Conservation (phyloP, 176 grass and related monocot genomes). For the Thinopyrum elongatum region DNA sequence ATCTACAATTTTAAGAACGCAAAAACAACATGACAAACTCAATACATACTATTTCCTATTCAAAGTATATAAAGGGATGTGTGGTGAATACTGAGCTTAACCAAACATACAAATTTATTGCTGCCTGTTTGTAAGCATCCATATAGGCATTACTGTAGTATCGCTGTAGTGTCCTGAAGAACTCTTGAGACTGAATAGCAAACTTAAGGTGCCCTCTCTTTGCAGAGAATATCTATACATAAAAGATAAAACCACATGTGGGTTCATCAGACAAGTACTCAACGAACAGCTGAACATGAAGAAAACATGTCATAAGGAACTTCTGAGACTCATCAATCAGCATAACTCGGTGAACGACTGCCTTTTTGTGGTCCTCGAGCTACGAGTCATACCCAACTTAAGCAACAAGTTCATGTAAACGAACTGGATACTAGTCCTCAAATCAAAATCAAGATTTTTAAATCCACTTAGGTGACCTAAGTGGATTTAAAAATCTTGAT, state of each 20-base stretch:
- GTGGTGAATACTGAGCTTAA: constrained; percentile 14
- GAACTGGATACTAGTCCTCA: neutral
- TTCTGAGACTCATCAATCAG: constrained; percentile 13
- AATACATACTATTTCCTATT: constrained; percentile 22
- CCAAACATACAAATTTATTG: constrained; percentile 95
- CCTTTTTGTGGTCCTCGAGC: neutral
- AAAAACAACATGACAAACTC: constrained; percentile 23
- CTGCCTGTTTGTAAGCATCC: constrained; percentile 96
- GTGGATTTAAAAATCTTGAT: too few relatives aligned
- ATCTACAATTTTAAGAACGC: constrained; percentile 54
- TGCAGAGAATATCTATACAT: constrained; percentile 89
- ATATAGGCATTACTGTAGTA: constrained; percentile 97
- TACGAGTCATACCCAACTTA: neutral
- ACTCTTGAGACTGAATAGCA: constrained; percentile 82
- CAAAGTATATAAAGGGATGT: constrained; percentile 9
- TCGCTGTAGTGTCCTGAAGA: constrained; percentile 91
- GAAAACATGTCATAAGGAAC: constrained; percentile 3
- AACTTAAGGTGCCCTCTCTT: constrained; percentile 84
- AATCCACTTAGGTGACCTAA: constrained; percentile 7
- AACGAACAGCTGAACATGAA: constrained; percentile 30
- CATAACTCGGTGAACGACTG: neutral
- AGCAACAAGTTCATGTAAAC: neutral
- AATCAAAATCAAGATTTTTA: neutral
- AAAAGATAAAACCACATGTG: constrained; percentile 32
- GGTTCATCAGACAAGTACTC: constrained; percentile 6